Evolutionary conservation across 1,284 basidiomycete genomes (phyloP).

Genomic region (Austropuccinia psidii): DNA sequence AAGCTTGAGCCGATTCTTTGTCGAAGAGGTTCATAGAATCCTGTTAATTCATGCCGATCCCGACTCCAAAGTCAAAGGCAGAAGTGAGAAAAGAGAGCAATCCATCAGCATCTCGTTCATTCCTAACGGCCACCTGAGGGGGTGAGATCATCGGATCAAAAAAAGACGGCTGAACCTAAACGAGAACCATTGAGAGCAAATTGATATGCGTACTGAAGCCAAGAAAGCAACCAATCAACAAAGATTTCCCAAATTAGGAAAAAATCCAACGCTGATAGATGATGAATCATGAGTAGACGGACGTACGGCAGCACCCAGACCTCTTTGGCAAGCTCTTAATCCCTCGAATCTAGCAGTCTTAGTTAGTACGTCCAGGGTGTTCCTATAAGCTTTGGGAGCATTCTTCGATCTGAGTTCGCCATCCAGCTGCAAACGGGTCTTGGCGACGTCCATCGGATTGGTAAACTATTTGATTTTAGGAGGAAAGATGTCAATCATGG

Average conservation of each 20-base stretch:
- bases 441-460: conserved; percentile 64
- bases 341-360: conserved; percentile 25
- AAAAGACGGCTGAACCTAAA: conserved; percentile 56
- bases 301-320: conserved; percentile 36
- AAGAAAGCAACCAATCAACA: neutral
- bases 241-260: neutral
- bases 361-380: conserved; percentile 25
- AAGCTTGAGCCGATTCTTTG: conserved; percentile 43
- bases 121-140: too few species aligned
- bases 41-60: conserved; percentile 49
- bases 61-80: neutral
- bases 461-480: conserved; percentile 15
- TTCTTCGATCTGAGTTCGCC: conserved; percentile 60
- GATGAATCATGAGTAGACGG: neutral
- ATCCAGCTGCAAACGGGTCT: conserved; percentile 87
- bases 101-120: too few species aligned
- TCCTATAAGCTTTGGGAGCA: conserved; percentile 15
- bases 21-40: conserved; percentile 92
- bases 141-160: neutral
- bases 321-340: conserved; percentile 27
- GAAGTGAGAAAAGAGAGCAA: neutral
- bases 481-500: neutral
- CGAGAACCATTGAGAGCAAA: conserved; percentile 89
- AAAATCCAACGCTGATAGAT: neutral
- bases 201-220: conserved; percentile 51